Percentiles rank a stretch among this genome's conserved stretches.
Evolutionary conservation across 2,329 filamentous ascomycete genomes (phyloP).

Genomic region (Dactylellina leptospora): DNA sequence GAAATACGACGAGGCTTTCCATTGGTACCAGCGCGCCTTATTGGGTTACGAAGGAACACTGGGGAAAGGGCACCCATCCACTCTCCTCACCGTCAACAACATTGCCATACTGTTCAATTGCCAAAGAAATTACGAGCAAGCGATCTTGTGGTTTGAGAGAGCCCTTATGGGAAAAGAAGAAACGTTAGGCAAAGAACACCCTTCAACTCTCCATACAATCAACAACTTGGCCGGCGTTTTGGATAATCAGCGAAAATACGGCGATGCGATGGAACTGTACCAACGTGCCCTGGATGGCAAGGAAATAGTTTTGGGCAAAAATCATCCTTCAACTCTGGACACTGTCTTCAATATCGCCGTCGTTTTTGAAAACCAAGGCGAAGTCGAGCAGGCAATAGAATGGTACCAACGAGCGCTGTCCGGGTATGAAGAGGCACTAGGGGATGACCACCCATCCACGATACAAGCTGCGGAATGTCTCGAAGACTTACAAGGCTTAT

Average conservation of each 20-base stretch:
- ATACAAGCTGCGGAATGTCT: not conserved
- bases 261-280: constrained; percentile 44
- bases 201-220: no score
- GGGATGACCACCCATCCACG: not conserved
- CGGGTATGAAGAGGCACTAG: not conserved
- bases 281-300: constrained; percentile 10
- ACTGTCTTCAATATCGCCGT: constrained; percentile 50
- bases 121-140: not conserved
- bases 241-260: no score
- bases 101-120: not conserved
- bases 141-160: no score
- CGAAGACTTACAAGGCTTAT: not conserved
- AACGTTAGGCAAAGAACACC: no score
- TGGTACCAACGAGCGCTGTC: constrained; percentile 6
- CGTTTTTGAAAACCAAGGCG: constrained; percentile 27
- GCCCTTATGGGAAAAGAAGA: no score
- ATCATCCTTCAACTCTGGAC: constrained; percentile 43
- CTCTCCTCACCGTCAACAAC: not conserved
- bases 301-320: constrained; percentile 38
- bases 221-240: no score
- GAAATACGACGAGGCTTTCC: not conserved
- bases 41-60: constrained; percentile 10
- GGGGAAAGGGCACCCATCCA: constrained; percentile 11
- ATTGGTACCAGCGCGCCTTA: constrained; percentile 2
- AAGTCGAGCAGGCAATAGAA: constrained; percentile 55